Percentiles rank a stretch among this genome's conserved stretches.
These are phyloP conservation scores for Cercospora brassicicola DNA, from an alignment of 2,329 filamentous ascomycete species.

Conservation along the genomic window DNA sequence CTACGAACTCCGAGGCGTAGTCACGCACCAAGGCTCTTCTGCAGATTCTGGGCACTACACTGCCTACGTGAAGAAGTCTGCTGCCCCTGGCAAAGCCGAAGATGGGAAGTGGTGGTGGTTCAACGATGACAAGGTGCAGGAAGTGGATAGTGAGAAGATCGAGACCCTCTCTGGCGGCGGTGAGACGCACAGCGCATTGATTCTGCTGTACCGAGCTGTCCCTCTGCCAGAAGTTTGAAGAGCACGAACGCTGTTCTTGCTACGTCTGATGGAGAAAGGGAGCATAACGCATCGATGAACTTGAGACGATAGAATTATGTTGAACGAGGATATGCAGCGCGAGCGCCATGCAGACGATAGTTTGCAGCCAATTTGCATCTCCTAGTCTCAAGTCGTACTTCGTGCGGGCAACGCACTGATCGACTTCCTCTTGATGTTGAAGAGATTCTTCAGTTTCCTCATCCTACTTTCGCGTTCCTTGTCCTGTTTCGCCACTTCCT, in stretches of 20 bases:
- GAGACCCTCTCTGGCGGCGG: constrained; percentile 80
- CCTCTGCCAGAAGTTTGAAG: constrained; percentile 54
- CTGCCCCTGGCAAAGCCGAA: constrained; percentile 77
- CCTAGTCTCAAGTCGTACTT: constrained; percentile 3
- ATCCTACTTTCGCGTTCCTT: constrained; percentile 39
- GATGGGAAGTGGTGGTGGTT: constrained; percentile 99
- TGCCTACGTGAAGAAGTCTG: constrained; percentile 92
- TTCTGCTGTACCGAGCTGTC: constrained; percentile 75
- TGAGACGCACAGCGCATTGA: constrained; percentile 79
- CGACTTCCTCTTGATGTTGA: constrained; percentile 37
- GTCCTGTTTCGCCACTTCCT: constrained; percentile 37
- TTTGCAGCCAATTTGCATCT: not conserved
- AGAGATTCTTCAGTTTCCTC: constrained; percentile 38
- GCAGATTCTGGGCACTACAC: constrained; percentile 99
- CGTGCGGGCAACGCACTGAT: constrained; percentile 18
- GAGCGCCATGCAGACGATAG: not conserved
- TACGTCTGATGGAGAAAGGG: not conserved
- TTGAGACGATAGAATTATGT: not conserved
- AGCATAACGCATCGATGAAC: not conserved
- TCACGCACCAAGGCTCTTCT: constrained; percentile 94
- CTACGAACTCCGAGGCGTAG: constrained; percentile 89
- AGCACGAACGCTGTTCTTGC: not conserved
- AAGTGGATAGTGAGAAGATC: constrained; percentile 89
- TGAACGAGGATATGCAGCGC: not conserved
- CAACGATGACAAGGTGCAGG: constrained; percentile 95